phyloP scores from a whole-genome alignment of 768 basidiomycete species.

The Cystofilobasidium bisporidii region DNA sequence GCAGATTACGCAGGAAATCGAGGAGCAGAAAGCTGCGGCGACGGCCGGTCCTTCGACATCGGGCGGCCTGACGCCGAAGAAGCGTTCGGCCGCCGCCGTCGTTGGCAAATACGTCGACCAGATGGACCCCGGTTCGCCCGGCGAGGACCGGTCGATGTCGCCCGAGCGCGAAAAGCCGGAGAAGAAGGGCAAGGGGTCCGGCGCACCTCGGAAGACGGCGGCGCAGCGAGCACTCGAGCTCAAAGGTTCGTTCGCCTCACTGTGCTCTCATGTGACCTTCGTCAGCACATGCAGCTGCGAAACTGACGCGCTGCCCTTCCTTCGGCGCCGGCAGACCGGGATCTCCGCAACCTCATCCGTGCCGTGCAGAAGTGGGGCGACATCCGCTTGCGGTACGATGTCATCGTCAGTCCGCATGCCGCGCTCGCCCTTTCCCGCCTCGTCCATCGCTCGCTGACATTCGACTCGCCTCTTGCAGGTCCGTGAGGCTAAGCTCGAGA shows the following conservation, averaged over 20 bases:
- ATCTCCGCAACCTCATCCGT: slow-evolving; percentile 86
- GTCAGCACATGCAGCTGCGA: too few species aligned
- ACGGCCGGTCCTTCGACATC: slow-evolving; percentile 25
- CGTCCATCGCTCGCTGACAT: neutral
- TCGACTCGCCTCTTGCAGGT: slow-evolving; percentile 49
- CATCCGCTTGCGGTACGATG: slow-evolving; percentile 83
- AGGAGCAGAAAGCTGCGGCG: slow-evolving; percentile 48
- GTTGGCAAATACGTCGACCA: slow-evolving; percentile 71
- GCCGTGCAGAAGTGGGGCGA: slow-evolving; percentile 98
- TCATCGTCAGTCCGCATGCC: slow-evolving; percentile 59
- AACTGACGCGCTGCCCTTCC: neutral
- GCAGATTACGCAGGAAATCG: slow-evolving; percentile 71
- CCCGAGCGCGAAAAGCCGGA: slow-evolving; percentile 28
- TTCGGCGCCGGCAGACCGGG: slow-evolving; percentile 53
- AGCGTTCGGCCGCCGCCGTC: slow-evolving; percentile 69
- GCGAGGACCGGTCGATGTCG: slow-evolving; percentile 46
- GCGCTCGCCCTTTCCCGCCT: slow-evolving; percentile 13
- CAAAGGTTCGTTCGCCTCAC: slow-evolving; percentile 46
- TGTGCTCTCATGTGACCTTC: too few species aligned
- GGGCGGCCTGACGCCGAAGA: slow-evolving; percentile 52
- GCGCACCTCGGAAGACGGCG: slow-evolving; percentile 73
- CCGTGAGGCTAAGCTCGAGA: slow-evolving; percentile 73
- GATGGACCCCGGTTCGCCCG: slow-evolving; percentile 52
- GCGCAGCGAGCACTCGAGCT: slow-evolving; percentile 92
- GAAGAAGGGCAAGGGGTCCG: slow-evolving; percentile 48